These are phyloP conservation scores for Wakefieldia striispora DNA, from an alignment of 768 basidiomycete genomes.

Conservation along the genomic window DNA sequence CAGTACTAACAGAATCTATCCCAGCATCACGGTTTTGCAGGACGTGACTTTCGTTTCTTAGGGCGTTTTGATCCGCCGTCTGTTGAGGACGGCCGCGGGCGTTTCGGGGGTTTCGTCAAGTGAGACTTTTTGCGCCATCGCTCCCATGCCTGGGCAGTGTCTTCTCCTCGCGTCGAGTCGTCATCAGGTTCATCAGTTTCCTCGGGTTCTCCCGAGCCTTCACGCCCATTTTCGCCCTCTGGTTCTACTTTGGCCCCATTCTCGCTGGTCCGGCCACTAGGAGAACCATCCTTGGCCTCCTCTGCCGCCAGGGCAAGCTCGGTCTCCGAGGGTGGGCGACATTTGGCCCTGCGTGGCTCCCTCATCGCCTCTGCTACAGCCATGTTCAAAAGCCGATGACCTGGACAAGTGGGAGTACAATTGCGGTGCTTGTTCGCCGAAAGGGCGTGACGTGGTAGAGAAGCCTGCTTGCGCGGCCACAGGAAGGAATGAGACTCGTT, in stretches of 20 bases:
- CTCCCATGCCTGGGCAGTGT: neutral
- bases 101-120: slow-evolving; percentile 6
- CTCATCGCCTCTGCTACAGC: slow-evolving; percentile 13
- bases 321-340: slow-evolving; percentile 20
- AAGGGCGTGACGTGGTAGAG: slow-evolving; percentile 25
- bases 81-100: slow-evolving; percentile 9
- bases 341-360: slow-evolving; percentile 22
- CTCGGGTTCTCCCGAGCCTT: slow-evolving; percentile 11
- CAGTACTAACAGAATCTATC: too few relatives aligned
- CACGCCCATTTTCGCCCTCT: neutral
- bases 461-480: slow-evolving; percentile 21
- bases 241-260: neutral
- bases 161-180: slow-evolving; percentile 8
- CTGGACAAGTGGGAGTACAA: slow-evolving; percentile 20
- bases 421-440: slow-evolving; percentile 20
- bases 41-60: slow-evolving; percentile 16
- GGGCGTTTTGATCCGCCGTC: slow-evolving; percentile 11
- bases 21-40: slow-evolving; percentile 4
- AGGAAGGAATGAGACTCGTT: slow-evolving; percentile 27
- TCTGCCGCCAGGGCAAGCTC: slow-evolving; percentile 17
- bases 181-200: slow-evolving; percentile 11
- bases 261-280: neutral
- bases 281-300: slow-evolving; percentile 2
- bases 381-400: slow-evolving; percentile 20
- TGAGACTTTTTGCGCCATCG: neutral